Evolutionary conservation across 2,329 filamentous ascomycete species (phyloP), one percentile per base, ranked within the genome.

Genomic region (Talaromyces sp.): DNA sequence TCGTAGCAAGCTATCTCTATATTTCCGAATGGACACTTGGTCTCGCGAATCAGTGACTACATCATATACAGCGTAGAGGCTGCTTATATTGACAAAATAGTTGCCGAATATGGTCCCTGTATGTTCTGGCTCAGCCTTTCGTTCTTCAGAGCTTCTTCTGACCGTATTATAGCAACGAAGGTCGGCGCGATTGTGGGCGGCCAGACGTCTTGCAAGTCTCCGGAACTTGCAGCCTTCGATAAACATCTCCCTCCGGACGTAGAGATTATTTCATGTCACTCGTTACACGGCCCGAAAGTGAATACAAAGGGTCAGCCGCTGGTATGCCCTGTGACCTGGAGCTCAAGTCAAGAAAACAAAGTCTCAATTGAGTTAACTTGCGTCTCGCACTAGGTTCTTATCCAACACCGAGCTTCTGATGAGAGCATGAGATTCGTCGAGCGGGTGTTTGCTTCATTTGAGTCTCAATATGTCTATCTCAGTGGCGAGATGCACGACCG

Each of bases 1-100:
- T 71, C 78, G 78, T 85, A 92, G 93, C 87, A 83, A 71, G 86
- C 86, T 79, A 79, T 99, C 80, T 86, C 89, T 75, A 94, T 99
- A 69, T 86, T 93, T 73, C 87, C 85, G 73, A 96, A 96, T 83
- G 95, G 95, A 67, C 92, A 97, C 78, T 83, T 93, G 73, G 94
- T 99, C 67, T 97, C 94, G 67, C 87, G 94, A 77, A 86, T 87
- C 75, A 97, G 92, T 86, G 93, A 97, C 81, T 97, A 92, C 75
- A 96, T 97, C 77, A 91, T 99, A 72, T 99, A 99, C 82, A 96
- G 89, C 76, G 94, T 99, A 75, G 93, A 97, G 77, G 94, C 94
- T 62, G 91, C 91, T 67, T 84, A 87, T 64, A 96, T 99, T 74
- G 89, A 91, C 71, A 83, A 82, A 65, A 89, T 97, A 67, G 94